These are phyloP conservation scores for Stephania japonica DNA, from an alignment of 164 flowering plant genomes.

Conservation along the genomic window DNA sequence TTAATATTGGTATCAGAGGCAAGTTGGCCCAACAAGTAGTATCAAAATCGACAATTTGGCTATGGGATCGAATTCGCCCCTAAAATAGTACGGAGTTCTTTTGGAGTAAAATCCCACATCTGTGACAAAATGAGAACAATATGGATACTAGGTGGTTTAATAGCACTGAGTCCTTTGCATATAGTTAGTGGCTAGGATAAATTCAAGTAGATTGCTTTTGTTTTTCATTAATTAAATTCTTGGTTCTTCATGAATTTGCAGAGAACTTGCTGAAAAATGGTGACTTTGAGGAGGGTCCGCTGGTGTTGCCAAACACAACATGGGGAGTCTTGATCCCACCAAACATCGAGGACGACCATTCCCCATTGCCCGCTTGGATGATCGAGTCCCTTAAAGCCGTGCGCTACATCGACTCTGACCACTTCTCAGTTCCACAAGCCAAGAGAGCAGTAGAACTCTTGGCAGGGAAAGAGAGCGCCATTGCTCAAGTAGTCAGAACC, in stretches of 20 bases:
- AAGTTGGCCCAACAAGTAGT: too few relatives aligned
- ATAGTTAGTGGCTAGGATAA: too few relatives aligned
- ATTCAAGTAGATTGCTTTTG: too few relatives aligned
- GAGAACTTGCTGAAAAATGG: constrained; percentile 74
- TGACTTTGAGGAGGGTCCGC: constrained; percentile 81
- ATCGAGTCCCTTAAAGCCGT: constrained; percentile 83
- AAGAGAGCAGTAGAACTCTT: constrained; percentile 69
- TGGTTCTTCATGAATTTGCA: constrained; percentile 20
- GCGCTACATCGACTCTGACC: constrained; percentile 60
- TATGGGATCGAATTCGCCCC: too few relatives aligned
- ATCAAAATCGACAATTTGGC: too few relatives aligned
- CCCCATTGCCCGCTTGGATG: constrained; percentile 79
- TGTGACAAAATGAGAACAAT: too few relatives aligned
- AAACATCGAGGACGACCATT: constrained; percentile 69
- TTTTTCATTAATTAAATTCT: too few relatives aligned
- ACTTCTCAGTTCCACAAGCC: constrained; percentile 65
- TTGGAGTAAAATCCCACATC: too few relatives aligned
- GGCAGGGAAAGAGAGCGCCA: constrained; percentile 76
- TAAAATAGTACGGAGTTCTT: too few relatives aligned
- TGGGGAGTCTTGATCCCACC: constrained; percentile 82
- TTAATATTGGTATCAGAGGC: too few relatives aligned
- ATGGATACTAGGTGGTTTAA: too few relatives aligned
- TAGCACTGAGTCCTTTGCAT: too few relatives aligned
- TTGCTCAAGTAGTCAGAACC: constrained; percentile 60
- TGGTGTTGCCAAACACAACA: constrained; percentile 50